Evolutionary conservation across 78 protist species (phyloP).

Genomic region (Dictyostelium purpureum): DNA sequence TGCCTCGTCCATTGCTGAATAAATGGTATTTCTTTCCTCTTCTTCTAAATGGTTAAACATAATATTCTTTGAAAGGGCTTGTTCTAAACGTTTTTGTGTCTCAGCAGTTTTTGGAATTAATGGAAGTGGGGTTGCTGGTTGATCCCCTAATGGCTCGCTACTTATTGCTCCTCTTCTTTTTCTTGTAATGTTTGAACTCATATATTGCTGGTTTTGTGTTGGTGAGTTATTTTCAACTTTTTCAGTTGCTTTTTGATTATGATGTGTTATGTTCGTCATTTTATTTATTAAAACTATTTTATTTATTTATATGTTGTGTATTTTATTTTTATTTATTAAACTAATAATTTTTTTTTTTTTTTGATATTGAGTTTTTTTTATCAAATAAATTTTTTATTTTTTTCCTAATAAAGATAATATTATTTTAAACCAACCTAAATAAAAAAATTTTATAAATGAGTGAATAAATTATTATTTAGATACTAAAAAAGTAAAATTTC

Average conservation of each 20-base stretch:
- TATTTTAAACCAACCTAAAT: too few relatives aligned
- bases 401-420: too few relatives aligned
- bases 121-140: slow-evolving; percentile 28
- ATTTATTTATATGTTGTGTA: not conserved
- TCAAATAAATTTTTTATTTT: not conserved
- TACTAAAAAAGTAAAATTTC: too few relatives aligned
- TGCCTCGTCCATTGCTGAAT: slow-evolving; percentile 87
- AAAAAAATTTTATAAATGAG: not conserved
- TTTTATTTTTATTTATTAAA: not conserved
- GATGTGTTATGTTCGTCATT: slow-evolving; percentile 37
- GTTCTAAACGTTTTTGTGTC: slow-evolving; percentile 58
- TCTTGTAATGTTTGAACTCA: slow-evolving; percentile 13
- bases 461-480: too few relatives aligned
- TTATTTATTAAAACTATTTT: not conserved
- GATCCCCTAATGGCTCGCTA: slow-evolving; percentile 31
- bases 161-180: slow-evolving; percentile 73
- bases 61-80: slow-evolving; percentile 45
- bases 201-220: slow-evolving; percentile 2
- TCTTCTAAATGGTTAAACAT: slow-evolving; percentile 78
- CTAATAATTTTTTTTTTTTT: not conserved
- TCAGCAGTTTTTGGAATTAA: slow-evolving; percentile 43
- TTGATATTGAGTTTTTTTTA: not conserved
- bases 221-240: not conserved
- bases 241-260: slow-evolving; percentile 63
- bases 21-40: slow-evolving; percentile 73